phyloP scores from a whole-genome alignment of 371 early-diverging fungal species.

The Apophysomyces trapeziformis region DNA sequence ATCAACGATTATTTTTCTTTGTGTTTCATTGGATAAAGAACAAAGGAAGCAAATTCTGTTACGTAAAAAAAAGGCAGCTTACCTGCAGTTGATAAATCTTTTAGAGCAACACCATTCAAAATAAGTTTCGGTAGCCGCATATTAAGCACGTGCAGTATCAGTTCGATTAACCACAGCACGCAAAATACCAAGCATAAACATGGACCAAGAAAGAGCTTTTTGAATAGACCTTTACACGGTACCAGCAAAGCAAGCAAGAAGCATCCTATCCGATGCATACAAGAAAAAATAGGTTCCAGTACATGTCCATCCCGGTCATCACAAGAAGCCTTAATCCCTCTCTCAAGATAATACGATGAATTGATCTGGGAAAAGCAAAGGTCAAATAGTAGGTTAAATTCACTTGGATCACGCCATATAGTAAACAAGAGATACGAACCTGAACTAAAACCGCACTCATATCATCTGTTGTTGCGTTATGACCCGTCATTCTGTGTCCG shows the following conservation, averaged over 20 bases:
- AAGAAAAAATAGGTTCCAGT: neutral
- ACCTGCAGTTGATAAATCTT: conserved; percentile 69
- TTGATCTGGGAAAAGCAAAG: conserved; percentile 38
- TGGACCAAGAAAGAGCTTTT: conserved; percentile 32
- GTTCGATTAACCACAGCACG: conserved; percentile 50
- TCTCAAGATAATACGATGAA: conserved; percentile 53
- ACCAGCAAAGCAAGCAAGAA: too few relatives aligned
- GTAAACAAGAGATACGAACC: conserved; percentile 14
- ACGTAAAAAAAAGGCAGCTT: conserved; percentile 9
- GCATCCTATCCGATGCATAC: too few relatives aligned
- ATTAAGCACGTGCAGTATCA: conserved; percentile 57
- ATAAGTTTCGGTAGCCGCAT: conserved; percentile 58
- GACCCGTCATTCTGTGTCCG: conserved; percentile 21
- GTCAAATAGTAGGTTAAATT: neutral
- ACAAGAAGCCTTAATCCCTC: conserved; percentile 30
- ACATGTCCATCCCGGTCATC: conserved; percentile 10
- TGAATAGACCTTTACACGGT: neutral
- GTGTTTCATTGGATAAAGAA: neutral
- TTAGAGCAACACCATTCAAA: conserved; percentile 63
- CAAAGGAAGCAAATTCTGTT: neutral
- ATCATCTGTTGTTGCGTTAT: conserved; percentile 21
- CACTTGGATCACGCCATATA: too few relatives aligned
- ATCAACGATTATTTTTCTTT: too few relatives aligned
- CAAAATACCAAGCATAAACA: conserved; percentile 48
- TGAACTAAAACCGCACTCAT: conserved; percentile 35